phyloP scores from a whole-genome alignment of 768 basidiomycete species.

The Heimioporus sp. region DNA sequence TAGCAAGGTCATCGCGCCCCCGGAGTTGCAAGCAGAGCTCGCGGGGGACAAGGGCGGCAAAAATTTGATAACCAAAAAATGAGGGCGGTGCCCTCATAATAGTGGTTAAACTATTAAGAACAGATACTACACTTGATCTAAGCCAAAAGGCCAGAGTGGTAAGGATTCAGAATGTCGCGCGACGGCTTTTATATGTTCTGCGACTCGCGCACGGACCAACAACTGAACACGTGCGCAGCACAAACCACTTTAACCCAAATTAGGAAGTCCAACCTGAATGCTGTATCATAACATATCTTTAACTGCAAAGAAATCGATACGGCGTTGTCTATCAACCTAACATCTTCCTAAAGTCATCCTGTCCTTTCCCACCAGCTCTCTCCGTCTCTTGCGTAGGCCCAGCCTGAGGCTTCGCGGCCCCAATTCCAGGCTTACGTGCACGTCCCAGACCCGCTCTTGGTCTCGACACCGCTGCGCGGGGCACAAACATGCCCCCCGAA shows the following conservation, averaged over 20 bases:
- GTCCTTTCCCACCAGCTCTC: constrained; percentile 35
- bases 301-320: not conserved
- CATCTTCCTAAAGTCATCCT: constrained; percentile 89
- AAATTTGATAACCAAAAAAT: constrained; percentile 53
- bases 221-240: not conserved
- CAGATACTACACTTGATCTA: constrained; percentile 81
- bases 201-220: constrained; percentile 1
- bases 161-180: not conserved
- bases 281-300: no score
- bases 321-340: constrained; percentile 31
- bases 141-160: constrained; percentile 57
- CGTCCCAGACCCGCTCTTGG: constrained; percentile 73
- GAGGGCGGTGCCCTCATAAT: constrained; percentile 54
- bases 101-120: constrained; percentile 61
- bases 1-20: constrained; percentile 39
- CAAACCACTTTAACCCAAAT: not conserved
- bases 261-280: not conserved
- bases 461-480: constrained; percentile 60
- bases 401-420: constrained; percentile 13
- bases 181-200: not conserved
- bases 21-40: constrained; percentile 46
- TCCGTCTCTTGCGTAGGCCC: constrained; percentile 13
- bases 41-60: constrained; percentile 22
- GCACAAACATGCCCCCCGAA: constrained; percentile 59
- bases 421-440: constrained; percentile 39